phyloP scores from a whole-genome alignment of 2,329 filamentous ascomycete genomes.

The Hymenoscyphus fructigenus region DNA sequence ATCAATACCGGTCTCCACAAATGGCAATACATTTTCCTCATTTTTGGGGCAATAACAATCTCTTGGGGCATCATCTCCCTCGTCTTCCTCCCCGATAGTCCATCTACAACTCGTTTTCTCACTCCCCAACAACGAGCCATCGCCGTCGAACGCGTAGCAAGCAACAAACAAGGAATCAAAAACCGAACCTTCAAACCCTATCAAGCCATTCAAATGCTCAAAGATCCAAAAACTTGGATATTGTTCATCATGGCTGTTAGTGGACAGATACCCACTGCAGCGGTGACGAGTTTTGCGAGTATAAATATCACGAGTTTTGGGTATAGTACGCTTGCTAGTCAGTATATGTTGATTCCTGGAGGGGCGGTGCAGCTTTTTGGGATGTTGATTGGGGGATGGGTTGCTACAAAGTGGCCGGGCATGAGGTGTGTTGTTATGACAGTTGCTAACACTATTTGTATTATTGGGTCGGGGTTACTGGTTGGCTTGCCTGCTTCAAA shows the following conservation, averaged over 20 bases:
- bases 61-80: conserved; percentile 39
- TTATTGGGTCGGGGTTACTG: conserved; percentile 49
- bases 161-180: conserved; percentile 55
- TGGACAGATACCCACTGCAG: conserved; percentile 35
- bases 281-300: conserved; percentile 30
- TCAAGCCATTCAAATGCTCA: conserved; percentile 51
- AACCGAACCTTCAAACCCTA: conserved; percentile 49
- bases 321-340: conserved; percentile 42
- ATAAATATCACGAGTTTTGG: conserved; percentile 39
- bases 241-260: conserved; percentile 30
- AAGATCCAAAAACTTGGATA: conserved; percentile 41
- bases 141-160: conserved; percentile 50
- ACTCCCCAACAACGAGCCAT: conserved; percentile 42
- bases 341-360: conserved; percentile 58
- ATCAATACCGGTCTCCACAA: conserved; percentile 30
- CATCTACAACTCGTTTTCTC: conserved; percentile 45
- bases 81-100: conserved; percentile 49
- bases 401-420: conserved; percentile 48
- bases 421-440: conserved; percentile 53
- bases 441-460: conserved; percentile 52
- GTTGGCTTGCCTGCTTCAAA: conserved; percentile 44
- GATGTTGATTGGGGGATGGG: conserved; percentile 47
- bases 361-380: conserved; percentile 54
- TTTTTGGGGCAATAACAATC: conserved; percentile 37
- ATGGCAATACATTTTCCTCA: conserved; percentile 40